Base-by-base conservation (phyloP, 2,329 filamentous ascomycete species). In the Colletotrichum higginsianum region DNA sequence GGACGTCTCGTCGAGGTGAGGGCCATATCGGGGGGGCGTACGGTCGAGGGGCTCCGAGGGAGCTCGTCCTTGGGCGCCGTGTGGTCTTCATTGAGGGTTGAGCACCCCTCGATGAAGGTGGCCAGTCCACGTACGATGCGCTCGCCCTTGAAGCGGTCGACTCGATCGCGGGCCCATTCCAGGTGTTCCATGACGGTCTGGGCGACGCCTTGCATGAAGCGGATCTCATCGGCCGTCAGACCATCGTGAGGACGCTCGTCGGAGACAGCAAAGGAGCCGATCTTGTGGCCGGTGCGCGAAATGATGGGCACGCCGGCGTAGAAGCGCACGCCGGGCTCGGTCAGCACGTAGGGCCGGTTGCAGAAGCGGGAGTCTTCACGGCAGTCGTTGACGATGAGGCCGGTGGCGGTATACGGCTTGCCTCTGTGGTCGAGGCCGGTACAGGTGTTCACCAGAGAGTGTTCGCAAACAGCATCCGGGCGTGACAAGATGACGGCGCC, bases 211-310 rank as follows among this genome's bases (percentile, higher is more conserved):
- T 86, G 84, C 77, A 93, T 81, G 60, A 89, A 90, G 26, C 84
- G 82, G 2, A 86, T 73, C 61, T 90, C 86, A 11, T 82, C 82
- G 0, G 82, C 76, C 13, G 80, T 81, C 21, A 92, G 76, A 0
- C 86, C 86, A 52, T 86, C 75, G 16, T 88, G 86, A 0, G 88
- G 85, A n/a, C 83, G 82, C 53, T 88, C 85, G 74, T 92, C 90
- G 3, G 90, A 81, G 2, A 92, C 85, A 63, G 87, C 87, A 70
- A 90, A 89, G 13, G 85, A 86, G 12, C 91, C 91, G 66, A 93
- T 89, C 57, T 88, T 86, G 38, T 87, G 85, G 46, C 85, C 86
- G 7, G 77, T 76, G 0, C 85, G 85, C 3, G 88, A 90, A 35
- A 86, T 85, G 65, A 93, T 88, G 0, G 91, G 91, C 0, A 91